These are phyloP conservation scores for Scalesia atractyloides DNA, from an alignment of 129 eudicot genomes.

Conservation along the genomic window DNA sequence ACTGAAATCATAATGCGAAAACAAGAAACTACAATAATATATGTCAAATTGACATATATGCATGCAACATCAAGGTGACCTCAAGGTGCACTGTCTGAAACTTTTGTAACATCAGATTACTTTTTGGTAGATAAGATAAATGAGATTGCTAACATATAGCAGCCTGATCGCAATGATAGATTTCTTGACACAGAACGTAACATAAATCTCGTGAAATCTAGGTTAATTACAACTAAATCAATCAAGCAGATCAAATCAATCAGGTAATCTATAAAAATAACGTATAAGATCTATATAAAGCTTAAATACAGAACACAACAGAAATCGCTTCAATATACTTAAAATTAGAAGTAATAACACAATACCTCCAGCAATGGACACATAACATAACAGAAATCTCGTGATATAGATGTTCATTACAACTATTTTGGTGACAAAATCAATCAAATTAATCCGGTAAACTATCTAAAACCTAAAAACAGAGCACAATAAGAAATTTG, in stretches of 20 bases:
- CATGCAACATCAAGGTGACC: not conserved
- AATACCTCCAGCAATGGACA: not conserved
- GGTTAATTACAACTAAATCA: not conserved
- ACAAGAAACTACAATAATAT: not conserved
- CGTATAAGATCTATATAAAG: not conserved
- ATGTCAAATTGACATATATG: not conserved
- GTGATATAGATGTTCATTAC: not conserved
- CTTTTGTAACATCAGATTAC: no score
- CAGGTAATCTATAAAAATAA: not conserved
- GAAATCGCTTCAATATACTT: not conserved
- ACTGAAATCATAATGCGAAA: not conserved
- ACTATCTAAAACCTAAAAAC: not conserved
- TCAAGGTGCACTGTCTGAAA: no score
- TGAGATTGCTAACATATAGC: no score
- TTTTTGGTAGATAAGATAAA: no score
- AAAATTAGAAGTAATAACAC: no score
- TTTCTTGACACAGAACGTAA: not conserved
- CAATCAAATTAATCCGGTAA: not conserved
- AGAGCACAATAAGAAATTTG: not conserved
- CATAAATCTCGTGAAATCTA: not conserved
- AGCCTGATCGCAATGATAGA: no score
- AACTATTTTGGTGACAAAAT: not conserved
- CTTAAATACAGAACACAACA: not conserved
- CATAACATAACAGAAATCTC: not conserved
- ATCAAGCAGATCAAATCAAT: not conserved